These are phyloP conservation scores for Stachybotrys elegans DNA, from an alignment of 2,329 filamentous ascomycete genomes.

Conservation along the genomic window DNA sequence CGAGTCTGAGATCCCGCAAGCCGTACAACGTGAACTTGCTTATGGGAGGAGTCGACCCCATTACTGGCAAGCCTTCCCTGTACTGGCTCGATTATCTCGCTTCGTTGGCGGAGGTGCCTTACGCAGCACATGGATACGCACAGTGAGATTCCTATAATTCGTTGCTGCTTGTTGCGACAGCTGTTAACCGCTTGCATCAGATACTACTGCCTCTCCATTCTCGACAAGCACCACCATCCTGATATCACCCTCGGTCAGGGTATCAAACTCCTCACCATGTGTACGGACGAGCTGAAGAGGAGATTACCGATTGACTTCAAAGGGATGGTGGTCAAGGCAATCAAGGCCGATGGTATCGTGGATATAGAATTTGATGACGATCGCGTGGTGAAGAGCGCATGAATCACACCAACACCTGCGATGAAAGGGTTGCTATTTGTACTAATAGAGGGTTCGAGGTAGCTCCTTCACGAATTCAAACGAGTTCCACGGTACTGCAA, in stretches of 20 bases:
- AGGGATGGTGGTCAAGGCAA: conserved; percentile 87
- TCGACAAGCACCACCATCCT: conserved; percentile 98
- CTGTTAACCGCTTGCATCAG: conserved; percentile 34
- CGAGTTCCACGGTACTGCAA: conserved; percentile 2
- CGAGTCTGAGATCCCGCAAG: conserved; percentile 82
- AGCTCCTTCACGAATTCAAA: conserved; percentile 10
- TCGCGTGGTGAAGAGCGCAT: conserved; percentile 61
- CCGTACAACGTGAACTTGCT: conserved; percentile 97
- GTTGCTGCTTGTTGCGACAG: neutral
- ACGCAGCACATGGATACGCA: conserved; percentile 96
- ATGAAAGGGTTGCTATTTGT: conserved; percentile 22
- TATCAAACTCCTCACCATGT: conserved; percentile 88
- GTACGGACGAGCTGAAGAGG: conserved; percentile 94
- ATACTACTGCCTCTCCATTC: conserved; percentile 96
- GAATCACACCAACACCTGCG: too few relatives aligned
- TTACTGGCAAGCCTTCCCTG: conserved; percentile 82
- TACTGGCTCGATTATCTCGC: conserved; percentile 99
- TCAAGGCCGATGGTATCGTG: conserved; percentile 88
- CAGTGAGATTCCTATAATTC: conserved; percentile 58
- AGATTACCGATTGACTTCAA: conserved; percentile 98
- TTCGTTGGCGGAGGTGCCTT: conserved; percentile 79
- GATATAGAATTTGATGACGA: conserved; percentile 84
- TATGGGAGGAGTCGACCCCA: conserved; percentile 87
- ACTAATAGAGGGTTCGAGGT: conserved; percentile 23
- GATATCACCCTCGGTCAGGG: conserved; percentile 87